Evolutionary conservation across 2,329 filamentous ascomycete genomes (phyloP).

Genomic region (Reticulascus tulasneorum): DNA sequence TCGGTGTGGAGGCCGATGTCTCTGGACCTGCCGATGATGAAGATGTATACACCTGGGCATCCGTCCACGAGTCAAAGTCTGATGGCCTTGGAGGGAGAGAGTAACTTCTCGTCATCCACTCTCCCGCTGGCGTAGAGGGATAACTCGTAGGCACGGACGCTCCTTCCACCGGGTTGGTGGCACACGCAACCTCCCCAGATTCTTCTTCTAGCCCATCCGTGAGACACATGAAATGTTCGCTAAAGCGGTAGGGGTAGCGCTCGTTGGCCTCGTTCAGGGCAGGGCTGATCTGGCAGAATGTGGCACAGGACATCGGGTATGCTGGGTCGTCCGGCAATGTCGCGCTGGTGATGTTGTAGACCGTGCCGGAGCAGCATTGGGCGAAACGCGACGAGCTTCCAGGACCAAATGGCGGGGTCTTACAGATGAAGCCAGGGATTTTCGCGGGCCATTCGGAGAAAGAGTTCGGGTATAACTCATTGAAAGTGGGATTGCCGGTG

Average conservation of each 20-base stretch:
- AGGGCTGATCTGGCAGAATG: slow-evolving; percentile 1
- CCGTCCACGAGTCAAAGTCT: too few species aligned
- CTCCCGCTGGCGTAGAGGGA: background rate
- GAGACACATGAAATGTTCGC: slow-evolving; percentile 8
- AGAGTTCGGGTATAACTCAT: background rate
- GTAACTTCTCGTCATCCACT: slow-evolving; percentile 3
- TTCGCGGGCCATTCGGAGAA: slow-evolving; percentile 1
- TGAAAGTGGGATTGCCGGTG: slow-evolving; percentile 1
- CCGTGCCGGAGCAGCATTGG: slow-evolving; percentile 3
- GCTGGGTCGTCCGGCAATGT: background rate
- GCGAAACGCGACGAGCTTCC: slow-evolving; percentile 1
- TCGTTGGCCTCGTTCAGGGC: background rate
- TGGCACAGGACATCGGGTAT: slow-evolving; percentile 6
- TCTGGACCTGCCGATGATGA: too few species aligned
- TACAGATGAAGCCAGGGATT: slow-evolving; percentile 4
- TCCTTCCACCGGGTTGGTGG: background rate
- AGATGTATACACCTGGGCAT: too few species aligned
- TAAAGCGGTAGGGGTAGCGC: slow-evolving; percentile 1
- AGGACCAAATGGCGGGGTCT: slow-evolving; percentile 3
- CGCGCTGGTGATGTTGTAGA: slow-evolving; percentile 5
- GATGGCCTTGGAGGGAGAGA: too few species aligned
- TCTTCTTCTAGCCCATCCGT: slow-evolving; percentile 1
- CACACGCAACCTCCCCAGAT: slow-evolving; percentile 3
- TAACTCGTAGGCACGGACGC: background rate
- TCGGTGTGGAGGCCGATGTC: too few species aligned